A percentile compares a stretch with the other conserved stretches of the same genome.
Conservation (phyloP, 2,329 filamentous ascomycete genomes). For the Epicoccum sorghinum region DNA sequence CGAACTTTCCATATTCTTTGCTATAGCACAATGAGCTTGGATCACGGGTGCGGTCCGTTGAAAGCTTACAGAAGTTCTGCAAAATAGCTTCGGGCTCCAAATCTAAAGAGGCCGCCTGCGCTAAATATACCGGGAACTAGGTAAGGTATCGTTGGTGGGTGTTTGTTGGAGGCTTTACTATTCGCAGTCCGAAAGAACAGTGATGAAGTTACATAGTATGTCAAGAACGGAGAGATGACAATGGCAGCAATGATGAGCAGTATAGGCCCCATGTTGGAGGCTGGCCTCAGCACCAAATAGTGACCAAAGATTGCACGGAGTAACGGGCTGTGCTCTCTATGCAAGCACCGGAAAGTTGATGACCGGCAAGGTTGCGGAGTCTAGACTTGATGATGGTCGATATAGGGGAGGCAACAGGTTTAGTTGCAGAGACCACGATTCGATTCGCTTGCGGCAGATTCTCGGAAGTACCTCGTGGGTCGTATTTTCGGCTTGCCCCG, state of each 20-base stretch:
- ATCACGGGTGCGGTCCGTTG: background rate
- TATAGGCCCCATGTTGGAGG: background rate
- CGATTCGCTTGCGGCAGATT: slow-evolving; percentile 11
- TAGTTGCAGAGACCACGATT: background rate
- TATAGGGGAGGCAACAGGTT: no score
- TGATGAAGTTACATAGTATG: slow-evolving; percentile 27
- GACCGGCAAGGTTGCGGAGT: background rate
- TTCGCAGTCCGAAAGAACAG: slow-evolving; percentile 26
- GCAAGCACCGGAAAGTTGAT: background rate
- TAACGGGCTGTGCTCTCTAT: background rate
- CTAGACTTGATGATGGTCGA: background rate
- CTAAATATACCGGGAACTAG: slow-evolving; percentile 31
- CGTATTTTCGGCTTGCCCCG: no score
- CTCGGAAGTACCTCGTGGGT: background rate
- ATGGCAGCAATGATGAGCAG: slow-evolving; percentile 5
- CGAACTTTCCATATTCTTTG: slow-evolving; percentile 29
- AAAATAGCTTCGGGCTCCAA: slow-evolving; percentile 31
- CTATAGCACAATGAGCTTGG: slow-evolving; percentile 20
- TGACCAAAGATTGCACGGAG: background rate
- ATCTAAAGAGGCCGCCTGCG: slow-evolving; percentile 22
- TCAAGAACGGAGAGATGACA: slow-evolving; percentile 27
- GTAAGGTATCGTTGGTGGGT: slow-evolving; percentile 34
- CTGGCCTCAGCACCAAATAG: background rate
- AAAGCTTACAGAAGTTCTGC: slow-evolving; percentile 30
- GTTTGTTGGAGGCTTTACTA: slow-evolving; percentile 16